Conservation (phyloP, 176 grass and related monocot species). For the Lolium rigidum region DNA sequence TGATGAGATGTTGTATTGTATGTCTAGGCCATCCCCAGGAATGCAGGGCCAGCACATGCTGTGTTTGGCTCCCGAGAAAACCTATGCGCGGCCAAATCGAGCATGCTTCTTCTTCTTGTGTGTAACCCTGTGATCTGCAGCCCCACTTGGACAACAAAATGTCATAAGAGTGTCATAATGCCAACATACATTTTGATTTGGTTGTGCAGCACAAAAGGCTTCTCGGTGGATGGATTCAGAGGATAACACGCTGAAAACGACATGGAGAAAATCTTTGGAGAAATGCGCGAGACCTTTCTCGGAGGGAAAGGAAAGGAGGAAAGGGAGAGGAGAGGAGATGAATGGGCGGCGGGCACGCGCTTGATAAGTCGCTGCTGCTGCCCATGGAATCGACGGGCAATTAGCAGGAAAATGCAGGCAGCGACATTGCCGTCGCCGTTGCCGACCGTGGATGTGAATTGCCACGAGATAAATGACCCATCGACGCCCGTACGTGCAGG, state of each 20-base stretch:
- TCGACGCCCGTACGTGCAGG: not conserved
- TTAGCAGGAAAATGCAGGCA: not conserved
- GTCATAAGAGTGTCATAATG: not conserved
- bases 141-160: not conserved
- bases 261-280: not conserved
- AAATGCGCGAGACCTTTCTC: constrained; percentile 33
- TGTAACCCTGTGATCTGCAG: not conserved
- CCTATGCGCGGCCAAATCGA: constrained; percentile 18
- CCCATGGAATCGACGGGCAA: not conserved
- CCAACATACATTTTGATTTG: not conserved
- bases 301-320: not conserved
- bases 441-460: constrained; percentile 9
- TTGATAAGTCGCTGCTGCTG: constrained; percentile 26
- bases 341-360: constrained; percentile 11
- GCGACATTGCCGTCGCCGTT: constrained; percentile 28
- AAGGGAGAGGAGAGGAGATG: not conserved
- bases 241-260: constrained; percentile 33
- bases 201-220: constrained; percentile 6
- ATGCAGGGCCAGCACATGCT: constrained; percentile 49
- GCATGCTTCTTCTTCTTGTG: not conserved
- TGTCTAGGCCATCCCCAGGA: not conserved
- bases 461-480: constrained; percentile 35
- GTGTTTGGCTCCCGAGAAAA: not conserved
- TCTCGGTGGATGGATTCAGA: not conserved
- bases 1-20: not conserved